These are phyloP conservation scores for Fusarium redolens DNA, from an alignment of 2,329 filamentous ascomycete species.

Conservation along the genomic window DNA sequence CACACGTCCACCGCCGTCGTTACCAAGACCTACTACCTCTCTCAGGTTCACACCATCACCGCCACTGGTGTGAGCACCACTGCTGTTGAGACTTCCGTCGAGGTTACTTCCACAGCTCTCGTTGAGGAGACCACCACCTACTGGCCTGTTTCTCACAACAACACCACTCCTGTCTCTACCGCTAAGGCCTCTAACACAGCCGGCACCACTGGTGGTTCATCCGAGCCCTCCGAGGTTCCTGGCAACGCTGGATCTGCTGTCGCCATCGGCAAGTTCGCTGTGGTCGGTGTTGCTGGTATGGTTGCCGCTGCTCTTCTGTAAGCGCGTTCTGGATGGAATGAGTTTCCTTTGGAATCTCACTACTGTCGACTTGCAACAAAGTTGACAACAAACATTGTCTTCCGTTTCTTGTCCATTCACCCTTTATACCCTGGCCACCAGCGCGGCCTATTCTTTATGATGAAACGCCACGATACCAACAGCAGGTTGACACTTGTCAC, in stretches of 20 bases:
- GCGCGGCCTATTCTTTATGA: conserved; percentile 40
- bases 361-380: conserved; percentile 26
- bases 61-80: conserved; percentile 49
- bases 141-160: conserved; percentile 43
- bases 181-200: conserved; percentile 34
- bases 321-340: conserved; percentile 30
- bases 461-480: conserved; percentile 44
- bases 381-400: conserved; percentile 29
- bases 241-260: conserved; percentile 58
- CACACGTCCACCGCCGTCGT: conserved; percentile 62
- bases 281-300: conserved; percentile 63
- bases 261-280: conserved; percentile 56
- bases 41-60: conserved; percentile 56
- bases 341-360: conserved; percentile 1
- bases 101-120: conserved; percentile 23
- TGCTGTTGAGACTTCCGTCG: conserved; percentile 36
- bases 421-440: conserved; percentile 29
- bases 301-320: conserved; percentile 65
- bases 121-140: conserved; percentile 33
- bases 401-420: conserved; percentile 35
- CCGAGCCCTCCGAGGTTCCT: conserved; percentile 52
- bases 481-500: conserved; percentile 38
- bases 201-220: conserved; percentile 36
- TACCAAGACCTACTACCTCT: conserved; percentile 65
- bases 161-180: conserved; percentile 44